Evolutionary conservation across 345 rosid species (phyloP).

Genomic region (Adansonia digitata): DNA sequence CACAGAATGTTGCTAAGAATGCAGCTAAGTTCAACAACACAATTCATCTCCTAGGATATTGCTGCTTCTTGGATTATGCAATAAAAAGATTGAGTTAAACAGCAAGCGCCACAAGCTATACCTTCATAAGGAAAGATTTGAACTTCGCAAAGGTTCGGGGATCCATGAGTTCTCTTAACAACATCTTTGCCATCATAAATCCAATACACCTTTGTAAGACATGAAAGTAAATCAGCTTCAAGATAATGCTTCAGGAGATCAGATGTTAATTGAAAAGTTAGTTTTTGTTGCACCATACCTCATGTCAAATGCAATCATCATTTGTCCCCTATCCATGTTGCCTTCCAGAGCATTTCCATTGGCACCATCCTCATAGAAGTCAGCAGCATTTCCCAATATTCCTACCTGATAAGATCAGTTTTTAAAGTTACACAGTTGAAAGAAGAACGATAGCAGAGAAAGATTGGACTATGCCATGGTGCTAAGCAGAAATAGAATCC

Average conservation of each 20-base stretch:
- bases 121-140: constrained; percentile 80
- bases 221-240: constrained; percentile 21
- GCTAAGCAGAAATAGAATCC: background rate
- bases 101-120: constrained; percentile 13
- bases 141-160: constrained; percentile 67
- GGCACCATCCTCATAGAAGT: constrained; percentile 62
- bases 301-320: constrained; percentile 99
- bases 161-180: constrained; percentile 85
- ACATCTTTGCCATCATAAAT: constrained; percentile 99
- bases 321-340: constrained; percentile 60
- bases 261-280: background rate
- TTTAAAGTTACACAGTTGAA: constrained; percentile 7
- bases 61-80: background rate
- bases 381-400: constrained; percentile 91
- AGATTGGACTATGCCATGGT: background rate
- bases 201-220: constrained; percentile 68
- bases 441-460: background rate
- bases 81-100: background rate
- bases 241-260: constrained; percentile 6
- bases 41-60: background rate
- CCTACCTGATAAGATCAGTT: constrained; percentile 54
- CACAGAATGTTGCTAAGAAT: background rate
- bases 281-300: constrained; percentile 37
- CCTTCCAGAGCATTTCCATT: constrained; percentile 38
- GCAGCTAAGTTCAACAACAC: background rate